Evolutionary conservation across 129 eudicot species (phyloP).

Genomic region (Scalesia atractyloides): DNA sequence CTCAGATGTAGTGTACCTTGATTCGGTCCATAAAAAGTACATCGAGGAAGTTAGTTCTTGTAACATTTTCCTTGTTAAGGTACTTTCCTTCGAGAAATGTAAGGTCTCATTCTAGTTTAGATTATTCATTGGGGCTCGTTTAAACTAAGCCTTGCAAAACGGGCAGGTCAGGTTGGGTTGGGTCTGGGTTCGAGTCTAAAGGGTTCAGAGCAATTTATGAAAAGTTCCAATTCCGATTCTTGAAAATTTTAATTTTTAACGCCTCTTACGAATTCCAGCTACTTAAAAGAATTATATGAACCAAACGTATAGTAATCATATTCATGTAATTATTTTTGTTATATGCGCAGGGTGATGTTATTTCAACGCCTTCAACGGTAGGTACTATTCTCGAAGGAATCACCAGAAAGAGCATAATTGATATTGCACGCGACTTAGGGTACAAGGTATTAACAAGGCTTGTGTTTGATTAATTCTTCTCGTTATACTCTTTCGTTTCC

Average conservation of each 20-base stretch:
- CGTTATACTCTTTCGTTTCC: no score
- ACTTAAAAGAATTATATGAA: no score
- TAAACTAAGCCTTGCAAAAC: no score
- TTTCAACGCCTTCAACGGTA: constrained; percentile 62
- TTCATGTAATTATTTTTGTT: neutral
- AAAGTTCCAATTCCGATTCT: no score
- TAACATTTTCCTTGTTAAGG: constrained; percentile 81
- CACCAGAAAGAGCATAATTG: constrained; percentile 81
- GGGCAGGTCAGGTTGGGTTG: no score
- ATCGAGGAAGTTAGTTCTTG: constrained; percentile 87
- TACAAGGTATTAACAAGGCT: constrained; percentile 46
- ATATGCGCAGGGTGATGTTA: constrained; percentile 46
- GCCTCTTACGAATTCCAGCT: no score
- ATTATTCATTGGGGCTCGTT: neutral
- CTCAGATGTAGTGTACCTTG: constrained; percentile 86
- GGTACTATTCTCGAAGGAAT: constrained; percentile 90
- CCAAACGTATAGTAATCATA: no score
- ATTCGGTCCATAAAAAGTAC: constrained; percentile 61
- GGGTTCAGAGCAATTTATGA: no score
- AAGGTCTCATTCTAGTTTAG: neutral
- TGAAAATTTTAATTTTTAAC: no score
- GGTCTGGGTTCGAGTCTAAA: no score
- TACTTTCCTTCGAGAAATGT: constrained; percentile 9
- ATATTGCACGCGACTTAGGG: constrained; percentile 66
- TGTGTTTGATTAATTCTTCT: neutral